Percentiles rank a stretch among this genome's conserved stretches.
These are phyloP conservation scores for Fusarium graminum DNA, from an alignment of 2,329 filamentous ascomycete genomes.

Conservation along the genomic window DNA sequence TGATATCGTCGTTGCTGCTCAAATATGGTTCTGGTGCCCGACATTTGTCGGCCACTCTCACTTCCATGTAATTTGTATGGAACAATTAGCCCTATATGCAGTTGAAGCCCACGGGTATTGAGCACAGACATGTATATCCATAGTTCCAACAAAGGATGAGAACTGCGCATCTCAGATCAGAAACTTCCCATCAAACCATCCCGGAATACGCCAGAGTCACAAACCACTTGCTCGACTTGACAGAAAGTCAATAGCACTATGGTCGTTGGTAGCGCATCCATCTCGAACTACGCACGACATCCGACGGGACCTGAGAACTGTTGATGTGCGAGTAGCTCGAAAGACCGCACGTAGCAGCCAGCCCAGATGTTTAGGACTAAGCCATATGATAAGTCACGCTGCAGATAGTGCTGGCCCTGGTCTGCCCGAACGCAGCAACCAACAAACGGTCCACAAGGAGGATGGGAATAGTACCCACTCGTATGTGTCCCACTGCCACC, in stretches of 20 bases:
- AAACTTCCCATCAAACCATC: conserved; percentile 25
- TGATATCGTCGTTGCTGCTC: conserved; percentile 40
- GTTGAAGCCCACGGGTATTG: conserved; percentile 6
- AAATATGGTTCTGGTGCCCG: conserved; percentile 24
- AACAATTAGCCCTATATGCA: conserved; percentile 6
- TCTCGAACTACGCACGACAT: background rate
- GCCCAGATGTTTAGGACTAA: background rate
- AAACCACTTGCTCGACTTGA: conserved; percentile 8
- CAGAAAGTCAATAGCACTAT: background rate
- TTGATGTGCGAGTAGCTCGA: background rate
- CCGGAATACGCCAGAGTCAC: conserved; percentile 28
- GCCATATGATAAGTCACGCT: conserved; percentile 42
- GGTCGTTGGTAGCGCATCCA: background rate
- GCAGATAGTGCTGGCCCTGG: conserved; percentile 32
- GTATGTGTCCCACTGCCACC: conserved; percentile 9
- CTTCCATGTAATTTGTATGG: background rate
- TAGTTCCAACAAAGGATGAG: conserved; percentile 21
- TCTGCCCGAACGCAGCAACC: conserved; percentile 27
- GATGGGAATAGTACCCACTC: background rate
- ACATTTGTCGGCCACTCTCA: conserved; percentile 19
- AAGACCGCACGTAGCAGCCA: background rate
- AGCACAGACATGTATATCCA: conserved; percentile 29
- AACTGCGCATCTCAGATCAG: conserved; percentile 27
- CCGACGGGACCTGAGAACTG: background rate
- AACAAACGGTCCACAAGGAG: conserved; percentile 41